Conservation (phyloP, 164 flowering plant genomes). For the Euptelea pleiosperma region DNA sequence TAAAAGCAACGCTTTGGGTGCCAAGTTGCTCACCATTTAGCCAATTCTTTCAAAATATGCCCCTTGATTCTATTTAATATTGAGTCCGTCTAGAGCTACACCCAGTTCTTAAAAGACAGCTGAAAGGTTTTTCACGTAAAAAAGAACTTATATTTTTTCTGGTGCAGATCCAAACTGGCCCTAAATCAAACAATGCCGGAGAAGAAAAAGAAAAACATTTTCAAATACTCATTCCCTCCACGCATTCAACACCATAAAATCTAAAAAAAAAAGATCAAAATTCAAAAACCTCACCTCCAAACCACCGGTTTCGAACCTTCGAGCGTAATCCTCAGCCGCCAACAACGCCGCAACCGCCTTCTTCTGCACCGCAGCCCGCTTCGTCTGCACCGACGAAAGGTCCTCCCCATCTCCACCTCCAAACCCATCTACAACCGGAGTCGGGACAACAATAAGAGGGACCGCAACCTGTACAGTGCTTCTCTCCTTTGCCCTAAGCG, state of each 20-base stretch:
- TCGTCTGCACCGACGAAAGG: constrained; percentile 54
- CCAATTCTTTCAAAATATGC: no score
- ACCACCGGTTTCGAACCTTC: constrained; percentile 72
- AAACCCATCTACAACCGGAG: constrained; percentile 18
- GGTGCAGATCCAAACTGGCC: no score
- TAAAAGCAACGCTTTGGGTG: no score
- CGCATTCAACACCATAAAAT: background rate
- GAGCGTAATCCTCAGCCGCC: constrained; percentile 77
- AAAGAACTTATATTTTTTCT: no score
- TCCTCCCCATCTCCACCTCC: constrained; percentile 37
- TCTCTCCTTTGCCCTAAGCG: constrained; percentile 32
- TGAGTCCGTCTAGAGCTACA: no score
- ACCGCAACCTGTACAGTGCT: constrained; percentile 76
- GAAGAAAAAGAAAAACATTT: background rate
- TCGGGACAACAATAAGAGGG: constrained; percentile 46
- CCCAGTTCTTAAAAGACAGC: no score
- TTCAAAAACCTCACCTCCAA: constrained; percentile 33
- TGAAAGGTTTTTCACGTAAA: no score
- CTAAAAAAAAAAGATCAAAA: background rate
- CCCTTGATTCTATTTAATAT: no score
- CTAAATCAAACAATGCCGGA: background rate
- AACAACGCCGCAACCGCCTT: constrained; percentile 64
- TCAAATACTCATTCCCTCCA: background rate
- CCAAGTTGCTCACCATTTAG: no score
- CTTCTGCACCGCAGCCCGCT: constrained; percentile 68